Evolutionary conservation across 2,329 filamentous ascomycete genomes (phyloP).

Genomic region (Mariannaea sp.): DNA sequence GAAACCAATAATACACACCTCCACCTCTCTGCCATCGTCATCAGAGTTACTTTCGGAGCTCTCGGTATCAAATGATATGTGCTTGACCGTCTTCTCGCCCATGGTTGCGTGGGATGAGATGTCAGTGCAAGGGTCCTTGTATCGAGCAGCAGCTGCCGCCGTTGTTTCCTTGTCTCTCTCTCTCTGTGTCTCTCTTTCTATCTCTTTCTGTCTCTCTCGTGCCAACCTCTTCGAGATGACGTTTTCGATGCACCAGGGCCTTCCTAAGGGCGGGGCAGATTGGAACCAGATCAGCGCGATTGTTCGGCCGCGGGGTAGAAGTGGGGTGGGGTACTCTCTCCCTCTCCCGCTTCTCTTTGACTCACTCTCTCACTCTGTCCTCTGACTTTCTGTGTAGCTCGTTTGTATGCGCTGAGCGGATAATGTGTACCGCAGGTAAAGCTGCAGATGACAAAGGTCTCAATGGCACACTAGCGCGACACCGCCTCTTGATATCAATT

Average conservation of each 20-base stretch:
- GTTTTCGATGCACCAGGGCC: constrained; percentile 12
- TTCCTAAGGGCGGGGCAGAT: constrained; percentile 16
- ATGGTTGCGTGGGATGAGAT: constrained; percentile 9
- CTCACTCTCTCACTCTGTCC: no score
- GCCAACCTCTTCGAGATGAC: constrained; percentile 7
- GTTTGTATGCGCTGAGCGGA: no score
- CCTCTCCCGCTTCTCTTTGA: no score
- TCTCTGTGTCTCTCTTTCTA: background rate
- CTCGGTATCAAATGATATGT: constrained; percentile 42
- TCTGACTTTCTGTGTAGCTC: no score
- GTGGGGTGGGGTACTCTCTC: background rate
- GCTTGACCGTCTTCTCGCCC: constrained; percentile 29
- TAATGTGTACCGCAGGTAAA: no score
- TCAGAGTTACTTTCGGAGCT: constrained; percentile 55
- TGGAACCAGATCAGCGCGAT: constrained; percentile 6
- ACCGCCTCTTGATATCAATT: no score
- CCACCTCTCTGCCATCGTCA: constrained; percentile 52
- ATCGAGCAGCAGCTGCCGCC: background rate
- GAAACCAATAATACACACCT: no score
- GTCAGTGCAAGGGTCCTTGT: background rate
- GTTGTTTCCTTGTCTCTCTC: background rate
- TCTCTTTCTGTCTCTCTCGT: background rate
- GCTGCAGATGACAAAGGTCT: no score
- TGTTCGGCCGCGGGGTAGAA: background rate
- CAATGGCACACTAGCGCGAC: no score